Evolutionary conservation across 2,329 filamentous ascomycete species (phyloP).

Genomic region (Penicillium sp.): DNA sequence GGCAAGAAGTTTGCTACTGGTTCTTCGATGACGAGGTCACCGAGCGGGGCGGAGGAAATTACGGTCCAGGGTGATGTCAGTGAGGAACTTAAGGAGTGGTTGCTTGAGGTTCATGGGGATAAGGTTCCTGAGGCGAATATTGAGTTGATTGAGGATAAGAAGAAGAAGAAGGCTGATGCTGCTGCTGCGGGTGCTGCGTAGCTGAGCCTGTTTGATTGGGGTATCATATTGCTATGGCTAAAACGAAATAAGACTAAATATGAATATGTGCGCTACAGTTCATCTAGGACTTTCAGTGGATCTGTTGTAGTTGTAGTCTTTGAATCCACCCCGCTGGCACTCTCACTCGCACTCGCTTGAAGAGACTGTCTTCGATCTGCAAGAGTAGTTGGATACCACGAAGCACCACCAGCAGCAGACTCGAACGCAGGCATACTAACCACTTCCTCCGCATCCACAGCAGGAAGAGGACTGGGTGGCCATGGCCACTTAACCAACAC

Average conservation of each 20-base stretch:
- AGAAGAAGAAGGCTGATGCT: conserved; percentile 69
- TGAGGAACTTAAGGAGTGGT: conserved; percentile 89
- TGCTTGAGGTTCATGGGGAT: conserved; percentile 80
- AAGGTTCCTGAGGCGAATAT: conserved; percentile 94
- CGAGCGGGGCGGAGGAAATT: conserved; percentile 89
- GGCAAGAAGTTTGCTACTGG: conserved; percentile 99
- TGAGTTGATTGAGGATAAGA: conserved; percentile 93
- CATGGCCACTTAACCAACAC: conserved; percentile 25
- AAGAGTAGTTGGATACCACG: conserved; percentile 27
- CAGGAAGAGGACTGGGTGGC: too few relatives aligned
- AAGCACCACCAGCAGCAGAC: conserved; percentile 1
- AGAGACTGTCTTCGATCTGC: conserved; percentile 23
- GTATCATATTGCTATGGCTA: too few relatives aligned
- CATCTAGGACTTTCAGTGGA: conserved; percentile 34
- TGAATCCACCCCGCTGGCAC: neutral
- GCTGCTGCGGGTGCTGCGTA: conserved; percentile 6
- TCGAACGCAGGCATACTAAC: too few relatives aligned
- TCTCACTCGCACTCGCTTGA: conserved; percentile 9
- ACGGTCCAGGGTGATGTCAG: conserved; percentile 97
- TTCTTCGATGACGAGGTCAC: conserved; percentile 85
- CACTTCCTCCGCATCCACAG: too few relatives aligned
- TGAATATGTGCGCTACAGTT: conserved; percentile 31
- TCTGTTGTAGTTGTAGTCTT: conserved; percentile 17
- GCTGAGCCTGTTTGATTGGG: neutral
- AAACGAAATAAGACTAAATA: too few relatives aligned